Base-by-base conservation (phyloP, 2,329 filamentous ascomycete species). In the Neurospora sp. region DNA sequence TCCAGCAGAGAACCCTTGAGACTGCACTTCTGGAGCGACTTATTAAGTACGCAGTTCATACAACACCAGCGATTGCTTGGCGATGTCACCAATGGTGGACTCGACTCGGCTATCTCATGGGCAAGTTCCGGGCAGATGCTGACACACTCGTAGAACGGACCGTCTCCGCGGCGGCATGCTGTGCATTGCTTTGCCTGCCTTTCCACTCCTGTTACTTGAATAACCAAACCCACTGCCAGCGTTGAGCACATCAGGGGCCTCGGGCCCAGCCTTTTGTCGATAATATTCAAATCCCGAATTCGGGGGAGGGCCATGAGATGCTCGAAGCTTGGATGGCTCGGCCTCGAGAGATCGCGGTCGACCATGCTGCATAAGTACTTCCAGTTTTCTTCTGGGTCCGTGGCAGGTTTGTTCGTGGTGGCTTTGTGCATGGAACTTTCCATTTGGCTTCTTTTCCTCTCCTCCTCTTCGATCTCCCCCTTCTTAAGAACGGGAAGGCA, bases 181-280 rank as follows among this genome's bases (percentile, higher is more conserved):
- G 69, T 70, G 46, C 73, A 74, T n/a, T 65, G 23, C 11, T 46
- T 71, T 17, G 11, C 10, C 43, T 65, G 66, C 37, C 69, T 67
- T 19, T 70, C 52, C 23, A 70, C 66, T 6, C 71, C 71, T 2
- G 69, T 69, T 23, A 69, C 43, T 67, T 74, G 72, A 39, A 75
- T 70, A 38, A 72, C 10, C 6, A 67, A 70, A 40, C 12, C 23
- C 10, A n/a, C 69, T 52, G 40, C 52, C 67, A 41, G 66, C 39
- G n/a, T 52, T 68, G 69, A 66, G 11, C 39, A 33, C 40, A n/a
- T 66, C 39, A 62, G 67, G 67, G 67, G 36, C 33, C 28, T 37
- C 23, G 43, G 38, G 15, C 4, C n/a, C 6, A n/a, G 17, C n/a
- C 36, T 57, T 46, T 68, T 66, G 52, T 38, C n/a, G 23, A 74